phyloP scores from a whole-genome alignment of 2,329 filamentous ascomycete species.

The Diaporthe vexans region DNA sequence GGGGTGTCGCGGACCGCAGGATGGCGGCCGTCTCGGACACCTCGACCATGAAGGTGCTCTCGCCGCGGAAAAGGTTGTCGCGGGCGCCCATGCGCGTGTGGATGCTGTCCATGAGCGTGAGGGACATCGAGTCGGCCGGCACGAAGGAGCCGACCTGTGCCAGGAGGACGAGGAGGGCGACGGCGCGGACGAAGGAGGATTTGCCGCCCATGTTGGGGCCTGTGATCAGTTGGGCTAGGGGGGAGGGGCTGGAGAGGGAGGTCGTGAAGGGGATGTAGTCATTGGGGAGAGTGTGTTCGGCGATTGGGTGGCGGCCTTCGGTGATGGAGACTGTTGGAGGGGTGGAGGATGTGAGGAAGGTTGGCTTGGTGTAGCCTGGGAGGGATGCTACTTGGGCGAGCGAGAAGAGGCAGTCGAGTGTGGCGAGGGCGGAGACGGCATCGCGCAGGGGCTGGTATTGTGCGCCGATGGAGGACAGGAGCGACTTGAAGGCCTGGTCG shows the following conservation, averaged over 20 bases:
- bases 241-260: conserved; percentile 73
- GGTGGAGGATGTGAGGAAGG: conserved; percentile 71
- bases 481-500: conserved; percentile 81
- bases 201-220: conserved; percentile 99
- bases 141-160: conserved; percentile 96
- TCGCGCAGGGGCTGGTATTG: conserved; percentile 93
- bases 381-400: conserved; percentile 86
- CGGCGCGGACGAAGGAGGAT: conserved; percentile 94
- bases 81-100: conserved; percentile 96
- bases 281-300: conserved; percentile 88
- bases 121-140: conserved; percentile 78
- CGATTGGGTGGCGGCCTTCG: conserved; percentile 92
- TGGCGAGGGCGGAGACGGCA: conserved; percentile 86
- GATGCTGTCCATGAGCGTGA: conserved; percentile 91
- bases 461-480: conserved; percentile 81
- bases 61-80: conserved; percentile 95
- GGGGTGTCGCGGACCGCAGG: conserved; percentile 86
- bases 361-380: conserved; percentile 89
- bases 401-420: conserved; percentile 90
- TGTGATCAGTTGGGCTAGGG: conserved; percentile 87
- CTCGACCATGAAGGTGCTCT: conserved; percentile 98
- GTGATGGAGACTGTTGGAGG: conserved; percentile 78
- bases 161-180: conserved; percentile 93
- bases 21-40: conserved; percentile 93
- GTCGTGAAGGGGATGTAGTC: conserved; percentile 94